Evolutionary conservation across 805 yeast species (phyloP).

Genomic region (Debaryomyces prosopidis): DNA sequence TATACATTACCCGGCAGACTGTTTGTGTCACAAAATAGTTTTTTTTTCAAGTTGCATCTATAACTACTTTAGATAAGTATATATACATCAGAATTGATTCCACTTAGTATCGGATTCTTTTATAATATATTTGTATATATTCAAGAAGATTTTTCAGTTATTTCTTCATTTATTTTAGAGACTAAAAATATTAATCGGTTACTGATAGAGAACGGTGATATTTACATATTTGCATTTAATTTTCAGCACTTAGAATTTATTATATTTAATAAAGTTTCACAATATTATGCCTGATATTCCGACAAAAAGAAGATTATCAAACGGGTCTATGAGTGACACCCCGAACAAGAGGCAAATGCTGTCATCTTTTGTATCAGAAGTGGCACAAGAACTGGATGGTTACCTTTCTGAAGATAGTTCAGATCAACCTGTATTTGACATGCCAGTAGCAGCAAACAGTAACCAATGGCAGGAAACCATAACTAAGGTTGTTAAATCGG

Average conservation of each 20-base stretch:
- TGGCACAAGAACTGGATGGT: slow-evolving; percentile 11
- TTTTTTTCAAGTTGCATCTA: neutral
- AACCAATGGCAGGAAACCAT: slow-evolving; percentile 76
- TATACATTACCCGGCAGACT: neutral
- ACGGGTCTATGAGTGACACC: slow-evolving; percentile 3
- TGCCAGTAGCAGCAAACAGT: slow-evolving; percentile 10
- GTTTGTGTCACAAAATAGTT: neutral
- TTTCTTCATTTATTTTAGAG: too few species aligned
- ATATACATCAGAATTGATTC: neutral
- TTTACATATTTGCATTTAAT: neutral
- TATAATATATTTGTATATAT: too few species aligned
- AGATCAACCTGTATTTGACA: slow-evolving; percentile 14
- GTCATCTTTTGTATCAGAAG: neutral
- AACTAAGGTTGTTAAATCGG: slow-evolving; percentile 76
- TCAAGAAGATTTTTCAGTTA: too few species aligned
- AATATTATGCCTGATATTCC: slow-evolving; percentile 8
- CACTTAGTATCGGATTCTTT: too few species aligned
- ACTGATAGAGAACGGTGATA: too few species aligned
- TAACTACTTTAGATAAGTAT: neutral
- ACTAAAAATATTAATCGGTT: too few species aligned
- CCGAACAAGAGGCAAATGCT: slow-evolving; percentile 2
- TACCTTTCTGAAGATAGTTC: slow-evolving; percentile 12
- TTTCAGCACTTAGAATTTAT: neutral
- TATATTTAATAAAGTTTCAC: neutral
- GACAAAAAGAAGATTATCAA: slow-evolving; percentile 9